A percentile compares a stretch with the other conserved stretches of the same genome.
These are phyloP conservation scores for Bonia amplexicaulis DNA, from an alignment of 176 grass and related monocot genomes.

Conservation along the genomic window DNA sequence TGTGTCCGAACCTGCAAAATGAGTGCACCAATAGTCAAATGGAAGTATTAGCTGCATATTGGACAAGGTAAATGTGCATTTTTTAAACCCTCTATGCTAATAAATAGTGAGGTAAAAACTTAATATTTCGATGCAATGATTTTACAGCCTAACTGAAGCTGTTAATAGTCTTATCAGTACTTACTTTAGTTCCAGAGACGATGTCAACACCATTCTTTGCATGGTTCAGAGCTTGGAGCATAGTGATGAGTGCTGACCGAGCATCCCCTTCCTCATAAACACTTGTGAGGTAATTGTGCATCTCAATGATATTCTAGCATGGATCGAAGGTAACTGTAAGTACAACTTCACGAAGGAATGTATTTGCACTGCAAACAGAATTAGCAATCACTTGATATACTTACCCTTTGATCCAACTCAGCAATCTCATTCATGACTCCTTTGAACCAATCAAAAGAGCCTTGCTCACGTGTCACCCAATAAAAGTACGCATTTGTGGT, in stretches of 20 bases:
- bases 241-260: slow-evolving; percentile 93
- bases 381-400: not conserved
- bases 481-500: slow-evolving; percentile 99
- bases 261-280: slow-evolving; percentile 99
- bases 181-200: slow-evolving; percentile 94
- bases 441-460: slow-evolving; percentile 99
- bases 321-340: slow-evolving; percentile 14
- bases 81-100: not conserved
- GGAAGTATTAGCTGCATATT: slow-evolving; percentile 17
- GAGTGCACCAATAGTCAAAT: slow-evolving; percentile 1
- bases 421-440: slow-evolving; percentile 98
- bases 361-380: slow-evolving; percentile 1
- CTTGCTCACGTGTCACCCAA: slow-evolving; percentile 98
- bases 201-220: slow-evolving; percentile 96
- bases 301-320: slow-evolving; percentile 89
- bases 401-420: slow-evolving; percentile 89
- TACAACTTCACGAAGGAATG: slow-evolving; percentile 3
- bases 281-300: slow-evolving; percentile 99
- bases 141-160: not conserved
- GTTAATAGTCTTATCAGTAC: not conserved
- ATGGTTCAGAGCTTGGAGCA: slow-evolving; percentile 95
- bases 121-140: not conserved
- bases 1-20: slow-evolving; percentile 85
- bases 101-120: not conserved
- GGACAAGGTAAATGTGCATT: slow-evolving; percentile 8